These are phyloP conservation scores for Trichoderma koningii DNA, from an alignment of 2,329 filamentous ascomycete species.

Conservation along the genomic window DNA sequence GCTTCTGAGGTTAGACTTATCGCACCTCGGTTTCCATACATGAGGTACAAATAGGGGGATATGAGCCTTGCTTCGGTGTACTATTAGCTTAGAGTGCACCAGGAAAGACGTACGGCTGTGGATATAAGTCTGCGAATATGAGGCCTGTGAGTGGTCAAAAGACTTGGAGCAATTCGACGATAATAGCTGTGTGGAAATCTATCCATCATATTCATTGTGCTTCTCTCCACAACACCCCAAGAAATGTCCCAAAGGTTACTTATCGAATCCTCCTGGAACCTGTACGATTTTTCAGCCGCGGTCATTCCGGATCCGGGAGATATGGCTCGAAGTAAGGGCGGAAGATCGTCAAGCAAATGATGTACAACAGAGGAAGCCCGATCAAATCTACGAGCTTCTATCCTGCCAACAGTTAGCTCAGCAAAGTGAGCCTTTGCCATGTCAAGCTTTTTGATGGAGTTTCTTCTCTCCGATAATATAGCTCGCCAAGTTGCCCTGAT, in stretches of 20 bases:
- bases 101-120: constrained; percentile 36
- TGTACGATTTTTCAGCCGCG: constrained; percentile 37
- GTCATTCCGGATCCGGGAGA: constrained; percentile 41
- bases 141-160: constrained; percentile 33
- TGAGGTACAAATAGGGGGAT: no score
- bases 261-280: constrained; percentile 41
- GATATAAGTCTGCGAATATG: constrained; percentile 26
- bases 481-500: no score
- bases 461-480: not conserved
- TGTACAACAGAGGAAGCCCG: not conserved
- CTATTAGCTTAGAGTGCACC: no score
- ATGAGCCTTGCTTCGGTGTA: not conserved
- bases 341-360: constrained; percentile 20
- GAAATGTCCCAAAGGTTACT: no score
- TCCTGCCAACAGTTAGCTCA: not conserved
- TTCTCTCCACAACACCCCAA: no score
- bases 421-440: not conserved
- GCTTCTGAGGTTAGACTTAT: no score
- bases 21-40: no score
- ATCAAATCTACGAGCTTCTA: not conserved
- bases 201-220: no score
- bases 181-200: no score
- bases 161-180: not conserved
- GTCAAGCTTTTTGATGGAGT: not conserved
- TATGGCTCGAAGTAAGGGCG: constrained; percentile 32